Conservation (phyloP, 2,329 filamentous ascomycete species). For the Acephala macrosclerotiorum region DNA sequence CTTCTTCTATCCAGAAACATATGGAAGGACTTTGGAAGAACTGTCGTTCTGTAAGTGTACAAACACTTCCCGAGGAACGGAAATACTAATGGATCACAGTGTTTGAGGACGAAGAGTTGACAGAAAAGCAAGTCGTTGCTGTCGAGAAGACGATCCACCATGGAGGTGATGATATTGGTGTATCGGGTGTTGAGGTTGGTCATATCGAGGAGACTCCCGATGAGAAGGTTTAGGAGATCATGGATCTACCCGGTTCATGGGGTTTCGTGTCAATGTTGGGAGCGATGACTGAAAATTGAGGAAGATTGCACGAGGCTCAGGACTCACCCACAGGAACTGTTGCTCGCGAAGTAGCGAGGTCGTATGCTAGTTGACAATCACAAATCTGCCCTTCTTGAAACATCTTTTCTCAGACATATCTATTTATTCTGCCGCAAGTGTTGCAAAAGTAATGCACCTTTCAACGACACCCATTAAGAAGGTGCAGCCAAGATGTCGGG, state of each 20-base stretch:
- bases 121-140: slow-evolving; percentile 46
- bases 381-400: no score
- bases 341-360: no score
- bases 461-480: no score
- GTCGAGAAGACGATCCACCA: slow-evolving; percentile 47
- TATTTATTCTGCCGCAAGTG: no score
- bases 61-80: not conserved
- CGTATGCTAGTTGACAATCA: no score
- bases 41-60: slow-evolving; percentile 51
- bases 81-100: slow-evolving; percentile 38
- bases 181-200: not conserved
- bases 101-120: slow-evolving; percentile 47
- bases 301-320: no score
- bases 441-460: no score
- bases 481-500: no score
- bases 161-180: slow-evolving; percentile 20
- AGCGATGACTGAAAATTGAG: no score
- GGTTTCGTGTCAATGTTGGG: not conserved
- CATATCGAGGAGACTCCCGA: not conserved
- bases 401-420: no score
- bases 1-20: slow-evolving; percentile 55
- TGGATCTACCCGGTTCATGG: not conserved
- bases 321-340: no score
- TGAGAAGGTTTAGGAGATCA: not conserved
- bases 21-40: slow-evolving; percentile 52